phyloP scores from a whole-genome alignment of 2,329 filamentous ascomycete species.

The Gremmenia infestans region DNA sequence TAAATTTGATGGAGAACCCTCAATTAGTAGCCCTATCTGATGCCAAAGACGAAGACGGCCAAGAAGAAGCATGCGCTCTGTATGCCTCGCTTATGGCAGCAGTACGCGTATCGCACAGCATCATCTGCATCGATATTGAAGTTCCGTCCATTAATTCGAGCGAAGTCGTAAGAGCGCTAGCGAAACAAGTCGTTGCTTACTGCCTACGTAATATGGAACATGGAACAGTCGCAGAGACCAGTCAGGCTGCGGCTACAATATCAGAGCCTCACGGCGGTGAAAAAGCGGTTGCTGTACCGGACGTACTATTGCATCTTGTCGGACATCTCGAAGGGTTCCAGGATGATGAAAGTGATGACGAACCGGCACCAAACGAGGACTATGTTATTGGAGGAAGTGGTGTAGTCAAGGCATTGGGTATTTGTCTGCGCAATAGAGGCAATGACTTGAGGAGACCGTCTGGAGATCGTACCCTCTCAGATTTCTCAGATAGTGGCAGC shows the following conservation, averaged over 20 bases:
- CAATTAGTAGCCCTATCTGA: constrained; percentile 65
- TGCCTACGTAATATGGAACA: constrained; percentile 87
- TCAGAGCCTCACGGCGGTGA: constrained; percentile 37
- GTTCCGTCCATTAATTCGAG: constrained; percentile 76
- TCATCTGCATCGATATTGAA: constrained; percentile 90
- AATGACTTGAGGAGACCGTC: constrained; percentile 50
- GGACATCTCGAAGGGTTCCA: constrained; percentile 55
- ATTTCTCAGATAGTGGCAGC: constrained; percentile 30
- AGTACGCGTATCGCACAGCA: constrained; percentile 72
- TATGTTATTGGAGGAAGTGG: constrained; percentile 95
- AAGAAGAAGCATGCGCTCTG: constrained; percentile 90
- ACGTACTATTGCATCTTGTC: constrained; percentile 82
- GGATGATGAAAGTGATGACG: constrained; percentile 48
- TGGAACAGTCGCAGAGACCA: constrained; percentile 61
- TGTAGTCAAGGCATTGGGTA: constrained; percentile 88
- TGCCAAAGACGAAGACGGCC: constrained; percentile 69
- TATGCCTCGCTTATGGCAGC: constrained; percentile 90
- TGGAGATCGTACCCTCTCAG: constrained; percentile 22
- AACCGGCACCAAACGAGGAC: constrained; percentile 78
- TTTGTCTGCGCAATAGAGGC: constrained; percentile 78
- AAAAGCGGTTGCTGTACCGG: constrained; percentile 62
- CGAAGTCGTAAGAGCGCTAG: constrained; percentile 85
- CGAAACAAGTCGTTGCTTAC: constrained; percentile 92
- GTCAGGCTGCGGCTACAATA: constrained; percentile 34
- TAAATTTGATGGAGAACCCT: constrained; percentile 81